Evolutionary conservation across 768 basidiomycete genomes (phyloP).

Genomic region (Pleurotus djamor): DNA sequence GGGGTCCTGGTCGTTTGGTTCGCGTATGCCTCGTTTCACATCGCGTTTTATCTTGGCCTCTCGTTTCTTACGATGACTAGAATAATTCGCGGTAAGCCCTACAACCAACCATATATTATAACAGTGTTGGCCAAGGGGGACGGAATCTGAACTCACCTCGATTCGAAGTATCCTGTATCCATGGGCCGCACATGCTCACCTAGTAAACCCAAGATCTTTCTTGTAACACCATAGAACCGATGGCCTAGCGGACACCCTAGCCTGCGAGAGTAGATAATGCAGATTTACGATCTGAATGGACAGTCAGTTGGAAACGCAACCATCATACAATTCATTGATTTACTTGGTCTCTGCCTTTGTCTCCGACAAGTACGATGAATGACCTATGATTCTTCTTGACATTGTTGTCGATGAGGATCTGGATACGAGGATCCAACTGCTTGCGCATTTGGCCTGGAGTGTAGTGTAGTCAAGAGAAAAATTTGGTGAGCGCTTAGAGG

Average conservation of each 20-base stretch:
- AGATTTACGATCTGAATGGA: constrained; percentile 80
- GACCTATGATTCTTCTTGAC: constrained; percentile 91
- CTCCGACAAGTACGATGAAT: constrained; percentile 95
- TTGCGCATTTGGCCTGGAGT: constrained; percentile 56
- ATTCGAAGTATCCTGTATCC: neutral
- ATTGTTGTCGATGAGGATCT: constrained; percentile 89
- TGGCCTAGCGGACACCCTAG: constrained; percentile 83
- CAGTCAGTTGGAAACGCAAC: neutral
- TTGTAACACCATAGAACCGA: constrained; percentile 99
- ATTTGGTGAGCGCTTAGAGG: too few species aligned
- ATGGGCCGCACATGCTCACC: constrained; percentile 38
- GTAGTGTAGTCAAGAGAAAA: too few species aligned
- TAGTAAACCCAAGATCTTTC: constrained; percentile 96
- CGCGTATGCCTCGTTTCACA: constrained; percentile 90
- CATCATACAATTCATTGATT: constrained; percentile 15
- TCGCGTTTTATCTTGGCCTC: constrained; percentile 97
- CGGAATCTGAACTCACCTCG: neutral
- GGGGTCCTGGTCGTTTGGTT: constrained; percentile 93
- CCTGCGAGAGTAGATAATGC: constrained; percentile 92
- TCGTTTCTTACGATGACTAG: constrained; percentile 91
- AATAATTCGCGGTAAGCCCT: neutral
- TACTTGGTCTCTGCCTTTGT: constrained; percentile 90
- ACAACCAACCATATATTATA: neutral
- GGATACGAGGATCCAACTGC: constrained; percentile 91
- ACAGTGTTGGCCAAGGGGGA: neutral